Conservation (phyloP, 2,329 filamentous ascomycete species). For the Epicoccum nigrum region DNA sequence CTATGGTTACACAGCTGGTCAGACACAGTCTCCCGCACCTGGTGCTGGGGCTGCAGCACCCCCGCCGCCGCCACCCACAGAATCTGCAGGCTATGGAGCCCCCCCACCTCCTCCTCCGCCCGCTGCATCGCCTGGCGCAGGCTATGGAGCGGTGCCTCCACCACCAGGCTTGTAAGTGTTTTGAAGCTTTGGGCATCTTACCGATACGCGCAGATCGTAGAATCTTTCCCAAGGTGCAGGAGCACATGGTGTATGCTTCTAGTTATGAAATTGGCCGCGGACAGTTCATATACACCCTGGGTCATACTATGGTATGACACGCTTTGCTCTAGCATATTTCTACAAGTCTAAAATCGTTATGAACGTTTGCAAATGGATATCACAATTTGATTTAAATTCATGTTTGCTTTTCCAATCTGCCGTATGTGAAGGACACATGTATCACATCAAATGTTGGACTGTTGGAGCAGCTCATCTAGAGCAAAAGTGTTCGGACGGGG, state of each 20-base stretch:
- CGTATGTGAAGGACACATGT: too few species aligned
- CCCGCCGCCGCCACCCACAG: slow-evolving; percentile 42
- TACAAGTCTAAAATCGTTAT: too few species aligned
- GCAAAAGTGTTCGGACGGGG: too few species aligned
- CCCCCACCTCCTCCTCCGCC: slow-evolving; percentile 45
- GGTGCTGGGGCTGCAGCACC: slow-evolving; percentile 34
- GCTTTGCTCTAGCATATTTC: too few species aligned
- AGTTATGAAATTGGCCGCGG: neutral
- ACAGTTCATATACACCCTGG: neutral
- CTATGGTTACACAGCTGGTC: slow-evolving; percentile 30
- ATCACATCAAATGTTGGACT: too few species aligned
- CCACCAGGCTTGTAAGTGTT: slow-evolving; percentile 25
- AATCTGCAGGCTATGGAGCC: slow-evolving; percentile 37
- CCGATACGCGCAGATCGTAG: slow-evolving; percentile 5
- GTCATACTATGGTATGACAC: too few species aligned
- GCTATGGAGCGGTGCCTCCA: slow-evolving; percentile 42
- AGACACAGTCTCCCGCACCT: slow-evolving; percentile 37
- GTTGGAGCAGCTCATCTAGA: too few species aligned
- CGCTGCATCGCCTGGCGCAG: slow-evolving; percentile 40
- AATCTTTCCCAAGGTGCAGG: neutral
- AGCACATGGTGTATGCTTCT: neutral
- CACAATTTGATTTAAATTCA: too few species aligned
- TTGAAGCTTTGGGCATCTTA: slow-evolving; percentile 17
- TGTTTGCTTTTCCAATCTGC: too few species aligned
- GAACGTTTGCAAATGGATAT: too few species aligned